Evolutionary conservation across 2,329 filamentous ascomycete species (phyloP), one percentile per base, ranked within the genome.

Genomic region (Dactylellina cionopaga): DNA sequence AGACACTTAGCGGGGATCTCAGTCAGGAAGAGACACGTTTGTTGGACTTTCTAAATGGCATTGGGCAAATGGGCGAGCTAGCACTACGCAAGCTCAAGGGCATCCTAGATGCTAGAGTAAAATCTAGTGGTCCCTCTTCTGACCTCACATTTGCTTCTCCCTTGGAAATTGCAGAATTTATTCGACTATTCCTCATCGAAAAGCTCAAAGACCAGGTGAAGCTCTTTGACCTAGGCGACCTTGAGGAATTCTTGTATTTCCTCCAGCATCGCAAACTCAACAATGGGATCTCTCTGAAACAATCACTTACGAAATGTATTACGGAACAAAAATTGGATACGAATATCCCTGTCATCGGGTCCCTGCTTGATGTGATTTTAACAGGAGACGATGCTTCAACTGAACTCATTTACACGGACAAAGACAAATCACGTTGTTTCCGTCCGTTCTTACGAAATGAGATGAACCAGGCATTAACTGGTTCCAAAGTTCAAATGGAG

Each of bases 41-140:
- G 37, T 15, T 41, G 7, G 37, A 41, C n/a, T 15, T 41, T 41
- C 37, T 41, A 15, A 41, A 41, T 15, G 37, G 37, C 37, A 41
- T 41, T 41, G 37, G 37, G n/a, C 37, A 41, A 41, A 41, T 41
- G 37, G 37, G 37, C 37, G 37, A 41, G 37, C 37, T 41, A n/a
- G 37, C 37, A 41, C 37, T 41, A 9, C 37, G 6, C n/a, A 41
- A 41, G 37, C 37, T 41, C 37, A 41, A 41, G n/a, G 17, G 37
- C 37, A 7, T 41, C 37, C n/a, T 41, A n/a, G 37, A 41, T 41
- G 37, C 37, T 15, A 41, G 37, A 41, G 37, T 41, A 41, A 41
- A 41, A 41, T 7, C 37, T n/a, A 41, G n/a, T n/a, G n/a, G 37
- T 41, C 6, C n/a, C 37, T 15, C 37, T 41, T 41, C 37, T 41